Evolutionary conservation across 441 rosid species (phyloP), one percentile per base, ranked within the genome.

Genomic region (Euphorbia celastroides): DNA sequence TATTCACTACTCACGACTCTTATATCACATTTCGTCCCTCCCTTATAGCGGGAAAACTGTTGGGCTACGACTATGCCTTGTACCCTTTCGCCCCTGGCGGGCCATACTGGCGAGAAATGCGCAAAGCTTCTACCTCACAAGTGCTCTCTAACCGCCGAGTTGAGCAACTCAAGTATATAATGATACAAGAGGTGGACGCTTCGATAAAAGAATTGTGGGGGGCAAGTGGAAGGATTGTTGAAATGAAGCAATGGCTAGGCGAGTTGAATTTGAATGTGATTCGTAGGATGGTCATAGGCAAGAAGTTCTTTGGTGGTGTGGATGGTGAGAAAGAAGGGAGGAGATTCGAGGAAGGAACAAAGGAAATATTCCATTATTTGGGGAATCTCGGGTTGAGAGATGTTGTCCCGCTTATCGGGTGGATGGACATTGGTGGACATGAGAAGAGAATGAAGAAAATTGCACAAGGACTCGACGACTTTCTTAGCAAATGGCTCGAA

Each of bases 131-230:
- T 34, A 73, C 72, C 0, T 38, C 67, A 0, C 74, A 83, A 68
- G 75, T 86, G 6, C 90, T 83, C 68, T 83, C 88, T 0, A 72
- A 58, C 67, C 71, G 67, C 64, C 77, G 71, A 14, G 34, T 59
- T 82, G 23, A 73, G 52, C 57, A 57, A 68, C 30, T 74, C 75
- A 1, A 75, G 80, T 22, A 70, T 72, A 52, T 69, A 0, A 84
- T 72, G 61, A 59, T 79, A 0, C 64, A 28, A n/a, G 28, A 27
- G 12, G 68, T 74, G 0, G n/a, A 2, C 68, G 70, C 59, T 80
- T 62, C 54, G 28, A 0, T 76, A 6, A 65, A 78, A 58, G n/a
- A 55, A 6, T 3, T 42, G 0, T 81, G 84, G 81, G 7, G 30
- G 7, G 38, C 60, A 64, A n/a, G n/a, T 22, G 71, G 68, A 46